Percentiles rank a stretch among this genome's conserved stretches.
phyloP scores from a whole-genome alignment of 257 asterid genomes.

The Fraxinus quadrangulata region DNA sequence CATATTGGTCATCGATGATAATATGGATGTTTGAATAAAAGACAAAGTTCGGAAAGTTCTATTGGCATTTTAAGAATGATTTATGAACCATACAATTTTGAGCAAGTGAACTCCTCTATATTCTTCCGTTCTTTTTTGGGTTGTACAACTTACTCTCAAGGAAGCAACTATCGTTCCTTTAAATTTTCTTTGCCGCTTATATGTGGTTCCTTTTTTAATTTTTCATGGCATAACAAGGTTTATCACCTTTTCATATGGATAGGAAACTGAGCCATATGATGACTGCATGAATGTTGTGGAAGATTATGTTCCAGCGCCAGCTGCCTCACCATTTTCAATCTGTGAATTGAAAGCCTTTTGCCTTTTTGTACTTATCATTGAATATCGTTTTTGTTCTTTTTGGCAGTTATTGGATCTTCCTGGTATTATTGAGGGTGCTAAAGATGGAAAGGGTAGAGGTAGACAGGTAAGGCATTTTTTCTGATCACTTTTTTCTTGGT shows the following conservation, averaged over 20 bases:
- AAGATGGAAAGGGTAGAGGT: conserved; percentile 99
- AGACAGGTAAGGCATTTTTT: conserved; percentile 70
- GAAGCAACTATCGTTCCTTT: neutral
- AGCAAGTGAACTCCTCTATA: neutral
- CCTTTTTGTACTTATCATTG: conserved; percentile 11
- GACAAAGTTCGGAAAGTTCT: neutral
- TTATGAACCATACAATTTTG: neutral
- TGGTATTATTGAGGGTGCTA: conserved; percentile 99
- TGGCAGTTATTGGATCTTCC: conserved; percentile 95
- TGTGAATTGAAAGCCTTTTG: conserved; percentile 12
- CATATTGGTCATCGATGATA: neutral
- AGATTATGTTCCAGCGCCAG: neutral
- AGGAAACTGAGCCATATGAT: neutral
- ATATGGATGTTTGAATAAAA: neutral
- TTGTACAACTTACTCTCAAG: neutral
- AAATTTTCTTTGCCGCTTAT: neutral
- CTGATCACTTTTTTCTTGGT: neutral
- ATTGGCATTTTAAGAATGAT: neutral
- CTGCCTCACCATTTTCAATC: neutral
- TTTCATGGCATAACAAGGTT: neutral
- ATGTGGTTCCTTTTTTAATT: neutral
- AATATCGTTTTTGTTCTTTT: conserved; percentile 20
- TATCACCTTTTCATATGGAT: neutral
- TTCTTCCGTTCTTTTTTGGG: neutral
- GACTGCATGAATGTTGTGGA: neutral